phyloP scores from a whole-genome alignment of 2,329 filamentous ascomycete species.

The Botryotinia globosa region DNA sequence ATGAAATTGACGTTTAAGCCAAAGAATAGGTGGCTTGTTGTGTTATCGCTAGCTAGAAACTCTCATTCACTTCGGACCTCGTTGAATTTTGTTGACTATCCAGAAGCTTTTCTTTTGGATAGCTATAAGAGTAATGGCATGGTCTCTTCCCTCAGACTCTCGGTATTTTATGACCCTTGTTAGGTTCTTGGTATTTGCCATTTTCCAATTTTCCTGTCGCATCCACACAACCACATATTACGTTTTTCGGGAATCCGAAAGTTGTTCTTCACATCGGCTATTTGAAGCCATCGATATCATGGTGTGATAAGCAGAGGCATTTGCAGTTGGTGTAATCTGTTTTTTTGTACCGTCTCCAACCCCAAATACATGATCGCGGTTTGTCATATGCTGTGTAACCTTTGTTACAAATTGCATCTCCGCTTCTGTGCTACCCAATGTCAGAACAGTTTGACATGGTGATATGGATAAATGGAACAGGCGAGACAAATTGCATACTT shows the following conservation, averaged over 20 bases:
- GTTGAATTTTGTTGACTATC: not conserved
- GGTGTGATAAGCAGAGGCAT: fast-evolving
- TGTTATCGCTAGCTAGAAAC: not conserved
- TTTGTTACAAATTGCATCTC: not conserved
- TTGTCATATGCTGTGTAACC: not conserved
- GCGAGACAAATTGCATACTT: not conserved
- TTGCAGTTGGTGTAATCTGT: not conserved
- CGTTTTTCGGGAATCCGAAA: fast-evolving
- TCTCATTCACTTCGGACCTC: not conserved
- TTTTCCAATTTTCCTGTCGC: not conserved
- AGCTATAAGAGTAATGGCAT: not conserved
- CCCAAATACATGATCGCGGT: not conserved
- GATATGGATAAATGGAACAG: not conserved
- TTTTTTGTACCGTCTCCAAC: not conserved
- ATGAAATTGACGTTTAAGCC: not conserved
- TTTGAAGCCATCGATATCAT: not conserved
- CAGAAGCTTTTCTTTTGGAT: not conserved
- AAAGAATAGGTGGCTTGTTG: not conserved
- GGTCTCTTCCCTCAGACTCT: not conserved
- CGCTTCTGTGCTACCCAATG: not conserved
- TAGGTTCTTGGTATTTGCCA: not conserved
- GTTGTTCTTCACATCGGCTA: not conserved
- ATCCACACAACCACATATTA: not conserved
- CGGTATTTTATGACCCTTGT: not conserved
- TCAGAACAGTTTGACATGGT: not conserved